These are phyloP conservation scores for Myriosclerotinia scirpicola DNA, from an alignment of 2,329 filamentous ascomycete species.

Conservation along the genomic window DNA sequence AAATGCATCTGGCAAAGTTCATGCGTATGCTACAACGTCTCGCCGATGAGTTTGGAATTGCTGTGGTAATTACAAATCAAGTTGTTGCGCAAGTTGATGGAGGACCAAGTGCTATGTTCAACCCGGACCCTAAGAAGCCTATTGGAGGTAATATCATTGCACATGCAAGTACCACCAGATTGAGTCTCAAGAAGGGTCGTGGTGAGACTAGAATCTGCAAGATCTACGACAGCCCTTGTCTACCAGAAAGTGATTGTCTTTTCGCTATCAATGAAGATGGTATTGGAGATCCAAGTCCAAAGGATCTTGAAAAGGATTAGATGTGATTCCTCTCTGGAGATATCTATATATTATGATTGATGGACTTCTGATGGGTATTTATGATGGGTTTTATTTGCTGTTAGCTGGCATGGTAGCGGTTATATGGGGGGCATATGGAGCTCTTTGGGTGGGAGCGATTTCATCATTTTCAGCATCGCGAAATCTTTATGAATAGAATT, in stretches of 20 bases:
- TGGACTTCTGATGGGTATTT: slow-evolving; percentile 7
- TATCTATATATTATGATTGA: slow-evolving; percentile 5
- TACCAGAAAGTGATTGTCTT: slow-evolving; percentile 93
- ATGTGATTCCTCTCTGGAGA: neutral
- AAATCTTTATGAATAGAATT: neutral
- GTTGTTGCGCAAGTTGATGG: slow-evolving; percentile 98
- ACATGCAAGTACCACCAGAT: slow-evolving; percentile 89
- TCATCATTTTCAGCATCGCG: slow-evolving; percentile 12
- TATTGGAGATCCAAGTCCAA: slow-evolving; percentile 92
- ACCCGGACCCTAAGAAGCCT: slow-evolving; percentile 98
- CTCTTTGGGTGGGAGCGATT: slow-evolving; percentile 9
- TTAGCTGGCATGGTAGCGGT: slow-evolving; percentile 21
- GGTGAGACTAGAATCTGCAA: slow-evolving; percentile 97
- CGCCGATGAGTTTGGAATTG: slow-evolving; percentile 86
- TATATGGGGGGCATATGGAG: slow-evolving; percentile 24
- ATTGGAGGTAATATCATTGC: slow-evolving; percentile 99
- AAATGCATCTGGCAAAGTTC: slow-evolving; percentile 86
- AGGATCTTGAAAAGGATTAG: slow-evolving; percentile 84
- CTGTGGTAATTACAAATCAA: slow-evolving; percentile 98
- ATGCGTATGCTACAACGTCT: slow-evolving; percentile 80
- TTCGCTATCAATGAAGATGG: slow-evolving; percentile 98
- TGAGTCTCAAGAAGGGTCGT: slow-evolving; percentile 93
- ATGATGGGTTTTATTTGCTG: slow-evolving; percentile 4
- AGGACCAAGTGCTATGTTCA: slow-evolving; percentile 96
- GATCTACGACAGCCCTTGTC: slow-evolving; percentile 97